phyloP scores from a whole-genome alignment of 371 early-diverging fungal genomes.

The Batkoa obscura region DNA sequence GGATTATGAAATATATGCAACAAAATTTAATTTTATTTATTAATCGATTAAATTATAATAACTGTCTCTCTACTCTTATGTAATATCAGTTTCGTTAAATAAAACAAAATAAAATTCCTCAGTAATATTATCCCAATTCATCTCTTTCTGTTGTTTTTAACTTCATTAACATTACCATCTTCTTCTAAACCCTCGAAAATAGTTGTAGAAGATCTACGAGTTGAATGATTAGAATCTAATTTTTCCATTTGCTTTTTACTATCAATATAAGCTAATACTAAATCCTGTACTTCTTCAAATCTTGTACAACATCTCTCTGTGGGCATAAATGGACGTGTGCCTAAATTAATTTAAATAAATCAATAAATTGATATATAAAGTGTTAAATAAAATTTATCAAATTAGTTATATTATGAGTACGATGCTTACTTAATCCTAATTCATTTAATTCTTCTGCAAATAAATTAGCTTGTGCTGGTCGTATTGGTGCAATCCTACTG shows the following conservation, averaged over 20 bases:
- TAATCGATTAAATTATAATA: too few species aligned
- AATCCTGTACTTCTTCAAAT: neutral
- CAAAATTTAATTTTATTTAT: too few species aligned
- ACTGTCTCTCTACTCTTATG: too few species aligned
- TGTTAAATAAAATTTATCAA: neutral
- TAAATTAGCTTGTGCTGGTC: neutral
- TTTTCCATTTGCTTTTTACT: neutral
- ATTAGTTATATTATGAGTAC: neutral
- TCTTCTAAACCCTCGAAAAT: too few species aligned
- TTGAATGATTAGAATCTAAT: neutral
- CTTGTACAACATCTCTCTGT: neutral
- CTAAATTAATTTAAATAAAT: neutral
- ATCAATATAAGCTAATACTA: neutral
- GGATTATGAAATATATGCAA: too few species aligned
- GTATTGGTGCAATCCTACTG: neutral
- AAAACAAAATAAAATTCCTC: too few species aligned
- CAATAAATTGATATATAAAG: neutral
- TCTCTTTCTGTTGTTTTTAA: too few species aligned
- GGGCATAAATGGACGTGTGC: slow-evolving; percentile 2
- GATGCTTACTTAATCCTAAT: neutral
- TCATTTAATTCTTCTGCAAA: neutral
- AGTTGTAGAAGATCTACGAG: neutral
- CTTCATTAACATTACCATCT: too few species aligned
- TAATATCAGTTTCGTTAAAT: too few species aligned
- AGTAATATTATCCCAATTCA: too few species aligned